A percentile compares a stretch with the other conserved stretches of the same genome.
Conservation (phyloP, 2,329 filamentous ascomycete species). For the Ustilaginoidea virens region DNA sequence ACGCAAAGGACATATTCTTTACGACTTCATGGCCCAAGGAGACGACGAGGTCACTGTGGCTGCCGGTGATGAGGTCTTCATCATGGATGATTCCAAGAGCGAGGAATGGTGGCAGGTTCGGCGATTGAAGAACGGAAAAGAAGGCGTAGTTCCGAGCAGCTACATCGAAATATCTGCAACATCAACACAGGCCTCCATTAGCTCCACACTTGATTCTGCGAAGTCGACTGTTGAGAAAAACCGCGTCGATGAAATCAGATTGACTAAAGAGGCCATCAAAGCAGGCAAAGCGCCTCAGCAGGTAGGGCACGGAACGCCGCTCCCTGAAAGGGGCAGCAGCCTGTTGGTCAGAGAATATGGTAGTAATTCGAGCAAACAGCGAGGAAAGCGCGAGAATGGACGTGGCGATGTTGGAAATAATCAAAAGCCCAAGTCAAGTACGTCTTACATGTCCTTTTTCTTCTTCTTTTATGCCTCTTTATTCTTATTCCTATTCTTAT, state of each 20-base stretch:
- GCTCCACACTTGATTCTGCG: conserved; percentile 31
- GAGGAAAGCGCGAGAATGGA: conserved; percentile 53
- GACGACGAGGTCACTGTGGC: conserved; percentile 92
- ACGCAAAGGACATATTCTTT: conserved; percentile 76
- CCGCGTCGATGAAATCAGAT: conserved; percentile 62
- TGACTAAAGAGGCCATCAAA: conserved; percentile 67
- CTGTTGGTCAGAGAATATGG: conserved; percentile 49
- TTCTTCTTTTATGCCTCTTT: no score
- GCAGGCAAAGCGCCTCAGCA: conserved; percentile 39
- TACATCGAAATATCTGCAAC: conserved; percentile 81
- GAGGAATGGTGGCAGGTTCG: conserved; percentile 98
- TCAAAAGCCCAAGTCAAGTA: conserved; percentile 55
- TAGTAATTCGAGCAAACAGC: conserved; percentile 57
- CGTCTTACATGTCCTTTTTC: no score
- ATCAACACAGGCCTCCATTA: conserved; percentile 29
- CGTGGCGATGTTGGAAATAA: conserved; percentile 37
- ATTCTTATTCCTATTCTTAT: no score
- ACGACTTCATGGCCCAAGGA: conserved; percentile 93
- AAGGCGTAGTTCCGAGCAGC: conserved; percentile 91
- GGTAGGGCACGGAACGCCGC: conserved; percentile 62
- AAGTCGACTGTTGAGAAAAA: conserved; percentile 63
- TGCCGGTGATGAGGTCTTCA: conserved; percentile 75
- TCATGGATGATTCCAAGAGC: conserved; percentile 80
- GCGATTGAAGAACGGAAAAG: conserved; percentile 77
- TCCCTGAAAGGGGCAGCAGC: conserved; percentile 69